These are phyloP conservation scores for Boletus patriciae DNA, from an alignment of 768 basidiomycete species.

Conservation along the genomic window DNA sequence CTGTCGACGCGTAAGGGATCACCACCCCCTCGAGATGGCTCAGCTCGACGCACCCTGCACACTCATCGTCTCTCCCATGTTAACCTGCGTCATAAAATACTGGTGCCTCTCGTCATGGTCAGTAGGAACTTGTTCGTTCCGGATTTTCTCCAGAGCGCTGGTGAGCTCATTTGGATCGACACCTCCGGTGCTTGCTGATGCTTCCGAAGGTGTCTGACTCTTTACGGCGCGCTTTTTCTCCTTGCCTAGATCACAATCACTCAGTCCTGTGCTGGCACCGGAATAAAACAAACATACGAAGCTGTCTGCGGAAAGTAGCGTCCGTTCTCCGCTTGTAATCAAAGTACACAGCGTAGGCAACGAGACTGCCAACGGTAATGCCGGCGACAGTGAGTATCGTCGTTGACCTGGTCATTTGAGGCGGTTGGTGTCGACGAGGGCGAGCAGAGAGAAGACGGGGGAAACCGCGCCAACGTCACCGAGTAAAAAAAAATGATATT, in stretches of 20 bases:
- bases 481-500: conserved; percentile 9
- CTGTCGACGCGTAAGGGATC: conserved; percentile 41
- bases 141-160: conserved; percentile 64
- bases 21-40: not conserved
- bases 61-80: conserved; percentile 81
- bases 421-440: not conserved
- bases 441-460: conserved; percentile 16
- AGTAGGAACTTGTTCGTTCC: conserved; percentile 64
- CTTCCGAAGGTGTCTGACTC: conserved; percentile 49
- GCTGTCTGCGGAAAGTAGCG: conserved; percentile 78
- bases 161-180: conserved; percentile 55
- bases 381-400: conserved; percentile 43
- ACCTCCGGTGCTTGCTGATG: conserved; percentile 22
- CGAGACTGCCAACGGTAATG: conserved; percentile 51
- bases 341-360: conserved; percentile 90
- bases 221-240: conserved; percentile 89
- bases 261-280: not conserved
- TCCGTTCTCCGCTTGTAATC: conserved; percentile 94
- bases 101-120: conserved; percentile 77
- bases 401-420: conserved; percentile 34
- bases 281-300: conserved; percentile 58
- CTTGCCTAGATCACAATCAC: conserved; percentile 56
- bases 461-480: conserved; percentile 6
- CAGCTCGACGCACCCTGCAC: conserved; percentile 52
- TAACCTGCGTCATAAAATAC: conserved; percentile 91